Percentiles rank a stretch among this genome's conserved stretches.
These are phyloP conservation scores for Aureobasidium vineae DNA, from an alignment of 2,329 filamentous ascomycete species.

Conservation along the genomic window DNA sequence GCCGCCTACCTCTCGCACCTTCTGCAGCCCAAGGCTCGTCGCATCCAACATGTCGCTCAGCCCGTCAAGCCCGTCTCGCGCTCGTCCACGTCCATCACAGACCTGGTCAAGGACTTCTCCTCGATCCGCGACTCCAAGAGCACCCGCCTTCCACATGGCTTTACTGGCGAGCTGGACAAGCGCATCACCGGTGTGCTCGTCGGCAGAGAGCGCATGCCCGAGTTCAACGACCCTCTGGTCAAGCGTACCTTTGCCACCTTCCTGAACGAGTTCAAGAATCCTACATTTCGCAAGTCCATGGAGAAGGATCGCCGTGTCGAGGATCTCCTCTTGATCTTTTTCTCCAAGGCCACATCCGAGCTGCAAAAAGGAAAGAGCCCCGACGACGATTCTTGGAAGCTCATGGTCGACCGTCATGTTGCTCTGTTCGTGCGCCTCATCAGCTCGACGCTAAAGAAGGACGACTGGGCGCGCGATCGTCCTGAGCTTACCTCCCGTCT, in stretches of 20 bases:
- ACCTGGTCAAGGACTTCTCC: slow-evolving; percentile 85
- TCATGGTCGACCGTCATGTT: slow-evolving; percentile 89
- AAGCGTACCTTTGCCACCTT: slow-evolving; percentile 95
- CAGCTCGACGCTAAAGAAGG: slow-evolving; percentile 72
- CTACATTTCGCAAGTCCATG: slow-evolving; percentile 82
- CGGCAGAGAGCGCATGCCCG: slow-evolving; percentile 78
- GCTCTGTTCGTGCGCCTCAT: slow-evolving; percentile 90
- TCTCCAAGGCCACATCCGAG: slow-evolving; percentile 89
- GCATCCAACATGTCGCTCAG: slow-evolving; percentile 76
- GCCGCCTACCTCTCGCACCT: slow-evolving; percentile 91
- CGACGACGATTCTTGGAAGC: slow-evolving; percentile 85
- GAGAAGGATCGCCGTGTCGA: slow-evolving; percentile 93
- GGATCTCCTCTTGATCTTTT: slow-evolving; percentile 92
- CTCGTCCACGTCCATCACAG: slow-evolving; percentile 69
- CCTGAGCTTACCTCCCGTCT: slow-evolving; percentile 80
- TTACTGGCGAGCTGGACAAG: slow-evolving; percentile 70
- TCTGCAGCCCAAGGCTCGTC: slow-evolving; percentile 83
- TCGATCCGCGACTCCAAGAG: slow-evolving; percentile 66
- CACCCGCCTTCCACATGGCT: slow-evolving; percentile 68
- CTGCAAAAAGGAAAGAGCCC: slow-evolving; percentile 72
- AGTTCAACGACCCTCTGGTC: slow-evolving; percentile 85
- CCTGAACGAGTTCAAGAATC: slow-evolving; percentile 87
- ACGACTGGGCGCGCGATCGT: slow-evolving; percentile 80
- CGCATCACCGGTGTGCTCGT: slow-evolving; percentile 76
- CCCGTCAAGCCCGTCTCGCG: slow-evolving; percentile 61